These are phyloP conservation scores for Neophaeococcomyces mojaviensis DNA, from an alignment of 2,329 filamentous ascomycete species.

Conservation along the genomic window DNA sequence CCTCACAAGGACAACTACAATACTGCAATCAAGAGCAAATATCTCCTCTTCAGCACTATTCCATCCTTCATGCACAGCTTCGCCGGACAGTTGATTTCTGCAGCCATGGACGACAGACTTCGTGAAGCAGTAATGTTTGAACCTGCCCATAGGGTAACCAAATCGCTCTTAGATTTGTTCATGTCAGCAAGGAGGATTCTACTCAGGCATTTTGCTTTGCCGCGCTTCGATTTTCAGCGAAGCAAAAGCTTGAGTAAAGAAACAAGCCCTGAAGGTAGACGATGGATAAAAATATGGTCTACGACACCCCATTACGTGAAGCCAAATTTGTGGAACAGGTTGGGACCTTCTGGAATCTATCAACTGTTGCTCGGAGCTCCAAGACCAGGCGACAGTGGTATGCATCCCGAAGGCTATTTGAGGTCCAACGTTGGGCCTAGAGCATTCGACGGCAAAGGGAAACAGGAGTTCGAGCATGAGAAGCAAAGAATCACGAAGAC, in stretches of 20 bases:
- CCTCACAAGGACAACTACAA: conserved; percentile 26
- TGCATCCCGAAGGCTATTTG: conserved; percentile 42
- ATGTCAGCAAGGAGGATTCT: conserved; percentile 48
- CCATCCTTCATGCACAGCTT: conserved; percentile 38
- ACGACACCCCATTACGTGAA: conserved; percentile 60
- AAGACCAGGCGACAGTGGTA: conserved; percentile 41
- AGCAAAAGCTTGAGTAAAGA: conserved; percentile 36
- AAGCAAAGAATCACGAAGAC: conserved; percentile 31
- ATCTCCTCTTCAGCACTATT: conserved; percentile 54
- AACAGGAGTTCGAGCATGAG: conserved; percentile 40
- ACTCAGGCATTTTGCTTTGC: conserved; percentile 53
- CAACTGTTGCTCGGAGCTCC: conserved; percentile 38
- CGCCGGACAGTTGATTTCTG: conserved; percentile 46
- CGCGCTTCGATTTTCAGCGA: conserved; percentile 39
- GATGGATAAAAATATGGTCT: conserved; percentile 47
- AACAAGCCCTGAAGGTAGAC: conserved; percentile 46
- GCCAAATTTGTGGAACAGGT: conserved; percentile 54
- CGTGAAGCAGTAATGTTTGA: conserved; percentile 58
- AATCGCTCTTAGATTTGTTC: conserved; percentile 37
- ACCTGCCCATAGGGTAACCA: conserved; percentile 29
- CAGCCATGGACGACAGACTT: conserved; percentile 58
- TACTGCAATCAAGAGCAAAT: conserved; percentile 50
- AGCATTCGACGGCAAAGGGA: conserved; percentile 46
- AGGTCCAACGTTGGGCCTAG: conserved; percentile 56
- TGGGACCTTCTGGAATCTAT: conserved; percentile 51